phyloP scores from a whole-genome alignment of 2,329 filamentous ascomycete genomes.

The Penicillium concentricum region DNA sequence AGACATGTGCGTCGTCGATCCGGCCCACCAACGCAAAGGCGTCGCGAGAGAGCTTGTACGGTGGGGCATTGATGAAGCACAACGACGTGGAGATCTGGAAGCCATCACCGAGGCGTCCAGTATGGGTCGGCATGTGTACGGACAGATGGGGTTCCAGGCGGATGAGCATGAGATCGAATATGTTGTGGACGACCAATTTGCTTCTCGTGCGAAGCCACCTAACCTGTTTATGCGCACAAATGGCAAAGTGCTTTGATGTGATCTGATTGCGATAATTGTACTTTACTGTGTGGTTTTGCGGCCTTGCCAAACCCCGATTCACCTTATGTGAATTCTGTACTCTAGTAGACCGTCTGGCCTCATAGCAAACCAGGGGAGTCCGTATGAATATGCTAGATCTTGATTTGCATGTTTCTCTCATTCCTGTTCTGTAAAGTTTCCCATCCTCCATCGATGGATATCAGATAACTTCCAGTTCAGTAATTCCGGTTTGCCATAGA shows the following conservation, averaged over 20 bases:
- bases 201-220: conserved; percentile 33
- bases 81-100: conserved; percentile 46
- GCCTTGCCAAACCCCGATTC: too few species aligned
- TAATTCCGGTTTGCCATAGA: too few species aligned
- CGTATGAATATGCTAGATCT: neutral
- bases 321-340: too few species aligned
- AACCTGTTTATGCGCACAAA: conserved; percentile 51
- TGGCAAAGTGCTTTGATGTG: neutral
- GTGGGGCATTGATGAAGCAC: conserved; percentile 41
- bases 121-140: conserved; percentile 51
- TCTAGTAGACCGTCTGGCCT: too few species aligned
- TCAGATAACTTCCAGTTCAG: too few species aligned
- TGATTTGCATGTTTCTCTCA: neutral
- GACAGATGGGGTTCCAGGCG: conserved; percentile 47
- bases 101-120: conserved; percentile 48
- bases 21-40: conserved; percentile 52
- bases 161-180: conserved; percentile 47
- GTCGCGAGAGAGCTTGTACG: conserved; percentile 48
- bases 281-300: too few species aligned
- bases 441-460: too few species aligned
- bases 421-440: too few species aligned
- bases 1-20: conserved; percentile 55
- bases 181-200: conserved; percentile 46
- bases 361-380: too few species aligned
- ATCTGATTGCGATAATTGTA: too few species aligned